A percentile compares a stretch with the other conserved stretches of the same genome.
Evolutionary conservation across 345 rosid species (phyloP).

Genomic region (Camelina laxa): DNA sequence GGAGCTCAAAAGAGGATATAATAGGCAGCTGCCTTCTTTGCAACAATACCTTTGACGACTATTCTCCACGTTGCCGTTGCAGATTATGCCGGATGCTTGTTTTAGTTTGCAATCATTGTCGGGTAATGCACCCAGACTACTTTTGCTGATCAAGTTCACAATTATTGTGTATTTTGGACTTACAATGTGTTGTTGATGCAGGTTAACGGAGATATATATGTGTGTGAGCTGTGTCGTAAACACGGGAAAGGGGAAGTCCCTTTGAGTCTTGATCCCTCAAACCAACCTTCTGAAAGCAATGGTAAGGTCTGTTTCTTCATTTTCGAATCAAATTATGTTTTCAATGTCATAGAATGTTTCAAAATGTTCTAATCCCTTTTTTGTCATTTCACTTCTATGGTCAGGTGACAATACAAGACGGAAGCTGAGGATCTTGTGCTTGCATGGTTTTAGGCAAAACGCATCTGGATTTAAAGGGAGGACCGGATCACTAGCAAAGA

Average conservation of each 20-base stretch:
- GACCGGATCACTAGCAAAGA: conserved; percentile 91
- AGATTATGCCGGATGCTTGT: conserved; percentile 86
- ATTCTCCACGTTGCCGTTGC: conserved; percentile 86
- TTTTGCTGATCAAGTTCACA: not conserved
- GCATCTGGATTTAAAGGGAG: conserved; percentile 93
- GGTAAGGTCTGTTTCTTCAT: conserved; percentile 66
- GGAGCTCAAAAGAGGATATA: conserved; percentile 65
- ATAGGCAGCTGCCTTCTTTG: conserved; percentile 80
- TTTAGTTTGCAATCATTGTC: conserved; percentile 78
- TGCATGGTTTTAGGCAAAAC: conserved; percentile 96
- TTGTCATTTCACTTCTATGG: conserved; percentile 5
- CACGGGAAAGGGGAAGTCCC: conserved; percentile 52
- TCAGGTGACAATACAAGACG: conserved; percentile 52
- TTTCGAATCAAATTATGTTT: not conserved
- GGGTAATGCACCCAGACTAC: conserved; percentile 48
- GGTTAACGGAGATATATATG: conserved; percentile 59
- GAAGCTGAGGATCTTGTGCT: conserved; percentile 84
- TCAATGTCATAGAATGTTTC: not conserved
- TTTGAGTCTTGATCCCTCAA: conserved; percentile 36
- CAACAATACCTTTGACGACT: conserved; percentile 72
- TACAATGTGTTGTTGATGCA: conserved; percentile 42
- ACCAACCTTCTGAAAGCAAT: conserved; percentile 44
- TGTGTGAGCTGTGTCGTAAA: conserved; percentile 84
- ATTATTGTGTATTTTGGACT: conserved; percentile 10
- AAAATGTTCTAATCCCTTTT: not conserved